Conservation (phyloP, 2,329 filamentous ascomycete genomes). For the Phyllosticta capitalensis region DNA sequence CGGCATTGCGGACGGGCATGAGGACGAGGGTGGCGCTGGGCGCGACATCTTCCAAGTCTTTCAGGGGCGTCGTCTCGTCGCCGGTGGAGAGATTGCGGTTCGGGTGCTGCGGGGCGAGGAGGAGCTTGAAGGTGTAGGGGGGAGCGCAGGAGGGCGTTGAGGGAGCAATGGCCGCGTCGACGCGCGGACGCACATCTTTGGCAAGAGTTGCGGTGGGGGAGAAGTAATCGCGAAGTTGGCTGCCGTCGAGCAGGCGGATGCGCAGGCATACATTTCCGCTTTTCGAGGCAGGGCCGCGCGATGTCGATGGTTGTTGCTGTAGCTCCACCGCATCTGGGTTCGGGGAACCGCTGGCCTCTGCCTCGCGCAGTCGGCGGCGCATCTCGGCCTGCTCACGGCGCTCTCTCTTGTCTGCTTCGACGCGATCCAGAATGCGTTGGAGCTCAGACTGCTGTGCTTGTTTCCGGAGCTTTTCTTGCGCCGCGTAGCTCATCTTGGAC, state of each 20-base stretch:
- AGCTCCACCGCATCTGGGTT: background rate
- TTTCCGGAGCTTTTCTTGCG: slow-evolving; percentile 51
- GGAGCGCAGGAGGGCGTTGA: slow-evolving; percentile 20
- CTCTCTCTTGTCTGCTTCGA: slow-evolving; percentile 66
- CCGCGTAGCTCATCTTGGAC: slow-evolving; percentile 40
- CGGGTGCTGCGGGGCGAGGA: slow-evolving; percentile 62
- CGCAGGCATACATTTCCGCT: slow-evolving; percentile 45
- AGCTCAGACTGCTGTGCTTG: slow-evolving; percentile 59
- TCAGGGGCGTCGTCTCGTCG: slow-evolving; percentile 62
- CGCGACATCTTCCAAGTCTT: slow-evolving; percentile 56
- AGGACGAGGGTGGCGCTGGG: slow-evolving; percentile 79
- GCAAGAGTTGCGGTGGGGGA: slow-evolving; percentile 52
- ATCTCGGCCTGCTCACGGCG: slow-evolving; percentile 39
- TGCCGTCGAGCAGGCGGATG: slow-evolving; percentile 75
- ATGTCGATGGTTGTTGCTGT: slow-evolving; percentile 5
- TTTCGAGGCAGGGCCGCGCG: slow-evolving; percentile 21
- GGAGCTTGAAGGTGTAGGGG: slow-evolving; percentile 76
- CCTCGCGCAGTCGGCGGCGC: slow-evolving; percentile 25
- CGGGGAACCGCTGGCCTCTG: background rate
- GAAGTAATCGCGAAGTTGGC: slow-evolving; percentile 66
- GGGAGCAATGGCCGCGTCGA: slow-evolving; percentile 52
- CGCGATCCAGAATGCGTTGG: slow-evolving; percentile 60
- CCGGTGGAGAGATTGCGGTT: slow-evolving; percentile 63
- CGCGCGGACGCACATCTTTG: slow-evolving; percentile 63
- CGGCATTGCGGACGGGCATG: slow-evolving; percentile 56